A percentile compares a stretch with the other conserved stretches of the same genome.
Conservation (phyloP, 2,329 filamentous ascomycete species). For the Penicillium frequentans region DNA sequence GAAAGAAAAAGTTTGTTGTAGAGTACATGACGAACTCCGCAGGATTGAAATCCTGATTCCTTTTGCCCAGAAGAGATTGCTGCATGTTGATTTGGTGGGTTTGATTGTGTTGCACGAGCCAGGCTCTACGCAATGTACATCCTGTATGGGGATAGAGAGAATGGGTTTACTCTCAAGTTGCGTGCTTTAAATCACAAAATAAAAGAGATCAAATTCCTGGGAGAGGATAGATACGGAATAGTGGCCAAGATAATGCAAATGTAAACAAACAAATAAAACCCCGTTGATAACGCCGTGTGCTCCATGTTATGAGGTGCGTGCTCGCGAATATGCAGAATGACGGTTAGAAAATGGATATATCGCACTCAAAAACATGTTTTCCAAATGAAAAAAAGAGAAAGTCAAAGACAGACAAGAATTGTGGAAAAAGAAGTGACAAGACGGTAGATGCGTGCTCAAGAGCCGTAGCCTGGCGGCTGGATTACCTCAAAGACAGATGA, state of each 20-base stretch:
- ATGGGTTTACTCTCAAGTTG: neutral
- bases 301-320: constrained; percentile 12
- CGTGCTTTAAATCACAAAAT: neutral
- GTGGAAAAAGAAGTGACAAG: neutral
- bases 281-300: constrained; percentile 24
- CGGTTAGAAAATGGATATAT: constrained; percentile 9
- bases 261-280: constrained; percentile 8
- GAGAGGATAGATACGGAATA: neutral
- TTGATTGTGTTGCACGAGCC: neutral
- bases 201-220: neutral
- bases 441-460: neutral
- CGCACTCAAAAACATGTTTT: neutral
- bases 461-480: neutral
- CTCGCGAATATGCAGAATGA: constrained; percentile 14
- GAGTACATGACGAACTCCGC: neutral
- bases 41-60: neutral
- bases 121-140: neutral
- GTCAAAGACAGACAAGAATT: neutral
- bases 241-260: constrained; percentile 3
- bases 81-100: neutral
- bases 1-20: neutral
- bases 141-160: neutral
- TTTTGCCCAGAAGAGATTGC: neutral
- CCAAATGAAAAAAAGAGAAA: neutral
- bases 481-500: neutral